Evolutionary conservation across 192 early-diverging fungal genomes (phyloP), one percentile per base, ranked within the genome.

Genomic region (Pilobolus umbonatus): DNA sequence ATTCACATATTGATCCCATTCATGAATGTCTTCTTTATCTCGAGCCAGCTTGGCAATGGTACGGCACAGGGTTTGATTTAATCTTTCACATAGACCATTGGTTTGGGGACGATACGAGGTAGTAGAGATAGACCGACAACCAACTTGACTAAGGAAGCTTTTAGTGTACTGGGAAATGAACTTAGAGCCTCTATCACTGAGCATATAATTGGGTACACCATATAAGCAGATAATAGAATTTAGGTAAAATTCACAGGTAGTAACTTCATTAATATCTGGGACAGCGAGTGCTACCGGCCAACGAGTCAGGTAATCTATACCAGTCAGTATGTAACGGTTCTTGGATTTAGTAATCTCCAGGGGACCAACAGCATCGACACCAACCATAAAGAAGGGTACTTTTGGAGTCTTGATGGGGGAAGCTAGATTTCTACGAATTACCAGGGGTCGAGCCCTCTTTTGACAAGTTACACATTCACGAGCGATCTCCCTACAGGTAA

Each of bases 301-400:
- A 12, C 42, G 45, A 3, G 61, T 72, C 6, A 58, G 12, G 28
- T 72, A 63, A 43, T 66, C 64, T 3, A 61, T 46, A 7, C 55
- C 62, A 1, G 57, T 30, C 1, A 72, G 29, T 5, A 72, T 66
- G 28, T 60, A 64, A 0, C 35, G 5, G 14, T 67, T 72, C 12
- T 60, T 55, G n/a, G 28, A 3, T 0, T 31, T 24, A 1, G 55
- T 26, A 3, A 12, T 1, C 2, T 17, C 2, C 10, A 62, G 7
- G 0, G 52, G 61, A 2, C 61, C 61, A 14, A 62, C 43, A 12
- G 52, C 42, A 48, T 62, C 51, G 19, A 21, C 26, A 2, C 43
- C 61, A 4, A 62, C 31, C 61, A 62, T 47, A 25, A 30, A 55
- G 31, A 62, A 55, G 0, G 52, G 52, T 19, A 6, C 9, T 0